These are phyloP conservation scores for Penicillium pulvis DNA, from an alignment of 495 filamentous ascomycete genomes.

Conservation along the genomic window DNA sequence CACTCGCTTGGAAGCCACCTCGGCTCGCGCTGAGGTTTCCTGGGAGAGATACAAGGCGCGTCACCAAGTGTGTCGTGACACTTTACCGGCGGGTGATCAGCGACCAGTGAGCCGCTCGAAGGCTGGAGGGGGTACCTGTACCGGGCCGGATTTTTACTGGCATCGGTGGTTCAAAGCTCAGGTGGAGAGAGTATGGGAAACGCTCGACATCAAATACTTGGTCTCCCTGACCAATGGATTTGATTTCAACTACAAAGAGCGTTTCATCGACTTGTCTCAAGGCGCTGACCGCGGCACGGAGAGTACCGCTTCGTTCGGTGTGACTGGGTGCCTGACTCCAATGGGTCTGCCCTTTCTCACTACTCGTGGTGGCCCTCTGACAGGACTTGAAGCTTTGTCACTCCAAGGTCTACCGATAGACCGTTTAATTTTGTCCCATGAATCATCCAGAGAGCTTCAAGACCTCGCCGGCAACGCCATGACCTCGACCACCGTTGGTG, in stretches of 20 bases:
- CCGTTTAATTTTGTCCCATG: constrained; percentile 61
- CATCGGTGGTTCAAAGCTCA: constrained; percentile 47
- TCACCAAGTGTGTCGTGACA: constrained; percentile 54
- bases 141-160: constrained; percentile 58
- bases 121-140: constrained; percentile 46
- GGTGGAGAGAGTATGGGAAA: constrained; percentile 64
- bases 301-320: constrained; percentile 48
- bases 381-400: constrained; percentile 64
- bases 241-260: constrained; percentile 68
- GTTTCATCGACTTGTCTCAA: constrained; percentile 71
- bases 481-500: constrained; percentile 72
- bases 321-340: constrained; percentile 73
- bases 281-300: constrained; percentile 66
- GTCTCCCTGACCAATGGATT: constrained; percentile 35
- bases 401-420: constrained; percentile 74
- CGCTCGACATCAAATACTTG: constrained; percentile 64
- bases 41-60: constrained; percentile 62
- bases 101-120: constrained; percentile 61
- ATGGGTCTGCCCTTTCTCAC: constrained; percentile 64
- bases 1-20: constrained; percentile 15
- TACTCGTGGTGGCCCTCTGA: constrained; percentile 61
- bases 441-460: constrained; percentile 65
- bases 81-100: constrained; percentile 48
- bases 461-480: constrained; percentile 86
- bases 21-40: constrained; percentile 27